Evolutionary conservation across 1,284 basidiomycete species (phyloP).

Genomic region (Thecaphora thlaspeos): DNA sequence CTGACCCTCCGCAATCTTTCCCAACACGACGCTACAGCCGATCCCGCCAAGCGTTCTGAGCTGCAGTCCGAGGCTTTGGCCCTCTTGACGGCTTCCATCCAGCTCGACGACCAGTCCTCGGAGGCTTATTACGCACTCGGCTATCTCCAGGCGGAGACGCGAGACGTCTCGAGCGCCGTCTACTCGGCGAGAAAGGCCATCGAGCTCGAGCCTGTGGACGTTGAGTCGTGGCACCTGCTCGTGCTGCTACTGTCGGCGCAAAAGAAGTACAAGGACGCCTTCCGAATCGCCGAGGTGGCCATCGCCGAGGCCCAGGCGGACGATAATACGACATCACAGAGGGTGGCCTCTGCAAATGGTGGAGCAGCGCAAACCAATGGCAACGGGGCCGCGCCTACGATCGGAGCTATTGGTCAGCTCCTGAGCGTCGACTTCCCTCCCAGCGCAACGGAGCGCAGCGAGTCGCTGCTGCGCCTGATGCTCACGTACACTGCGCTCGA

Average conservation of each 20-base stretch:
- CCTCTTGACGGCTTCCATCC: constrained; percentile 65
- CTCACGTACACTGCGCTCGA: constrained; percentile 81
- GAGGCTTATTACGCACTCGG: constrained; percentile 65
- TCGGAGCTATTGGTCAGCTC: constrained; percentile 58
- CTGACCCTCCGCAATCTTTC: too few relatives aligned
- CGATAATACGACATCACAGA: constrained; percentile 33
- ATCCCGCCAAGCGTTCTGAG: constrained; percentile 64
- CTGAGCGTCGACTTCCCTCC: constrained; percentile 62
- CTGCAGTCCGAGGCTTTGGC: constrained; percentile 67
- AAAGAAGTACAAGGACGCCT: constrained; percentile 78
- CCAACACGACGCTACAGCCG: constrained; percentile 3
- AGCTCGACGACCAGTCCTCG: constrained; percentile 65
- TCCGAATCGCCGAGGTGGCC: constrained; percentile 72
- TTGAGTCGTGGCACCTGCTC: constrained; percentile 87
- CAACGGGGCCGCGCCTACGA: constrained; percentile 46
- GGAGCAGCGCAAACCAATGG: constrained; percentile 13
- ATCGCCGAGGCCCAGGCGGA: constrained; percentile 50
- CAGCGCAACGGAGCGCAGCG: constrained; percentile 70
- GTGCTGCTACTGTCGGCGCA: constrained; percentile 76
- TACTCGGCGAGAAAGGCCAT: constrained; percentile 70
- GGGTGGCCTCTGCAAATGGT: too few relatives aligned
- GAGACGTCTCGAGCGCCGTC: constrained; percentile 71
- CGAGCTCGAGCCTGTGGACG: constrained; percentile 71
- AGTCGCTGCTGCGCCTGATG: constrained; percentile 77
- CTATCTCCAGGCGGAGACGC: constrained; percentile 65